Percentiles rank a stretch among this genome's conserved stretches.
Conservation (phyloP, 106 monocot genomes). For the Amphibolis antarctica region DNA sequence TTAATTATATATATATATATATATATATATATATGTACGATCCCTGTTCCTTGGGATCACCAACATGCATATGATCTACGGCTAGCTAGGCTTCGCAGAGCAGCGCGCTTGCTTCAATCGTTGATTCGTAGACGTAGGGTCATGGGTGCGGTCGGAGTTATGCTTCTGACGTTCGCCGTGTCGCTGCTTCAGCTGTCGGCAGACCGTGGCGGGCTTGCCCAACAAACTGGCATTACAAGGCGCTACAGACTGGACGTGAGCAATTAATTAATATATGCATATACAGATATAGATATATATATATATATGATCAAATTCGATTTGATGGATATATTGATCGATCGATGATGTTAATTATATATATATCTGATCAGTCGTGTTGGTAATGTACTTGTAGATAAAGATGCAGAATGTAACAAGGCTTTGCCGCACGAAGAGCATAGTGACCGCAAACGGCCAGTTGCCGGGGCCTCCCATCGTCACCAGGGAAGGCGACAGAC, state of each 20-base stretch:
- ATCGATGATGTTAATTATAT: neutral
- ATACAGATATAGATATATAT: too few species aligned
- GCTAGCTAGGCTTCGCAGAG: too few species aligned
- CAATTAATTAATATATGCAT: neutral
- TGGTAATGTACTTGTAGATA: too few species aligned
- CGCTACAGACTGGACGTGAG: conserved; percentile 3
- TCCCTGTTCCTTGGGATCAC: too few species aligned
- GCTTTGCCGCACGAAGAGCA: conserved; percentile 8
- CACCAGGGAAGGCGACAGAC: conserved; percentile 6
- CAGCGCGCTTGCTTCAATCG: too few species aligned
- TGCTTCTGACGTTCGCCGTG: neutral
- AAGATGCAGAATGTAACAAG: conserved; percentile 9
- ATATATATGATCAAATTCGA: too few species aligned
- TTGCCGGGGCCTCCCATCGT: conserved; percentile 7
- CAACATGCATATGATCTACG: too few species aligned
- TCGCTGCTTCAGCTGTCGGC: neutral
- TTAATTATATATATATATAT: too few species aligned
- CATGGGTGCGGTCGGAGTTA: too few species aligned
- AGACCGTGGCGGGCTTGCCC: neutral
- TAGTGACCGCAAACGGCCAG: conserved; percentile 8
- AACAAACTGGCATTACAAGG: neutral
- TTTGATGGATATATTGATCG: too few species aligned
- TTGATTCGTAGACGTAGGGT: too few species aligned
- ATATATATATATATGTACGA: too few species aligned
- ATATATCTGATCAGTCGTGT: neutral